Percentiles rank a stretch among this genome's conserved stretches.
These are phyloP conservation scores for Mortierella sp. DNA, from an alignment of 371 early-diverging fungal genomes.

Conservation along the genomic window DNA sequence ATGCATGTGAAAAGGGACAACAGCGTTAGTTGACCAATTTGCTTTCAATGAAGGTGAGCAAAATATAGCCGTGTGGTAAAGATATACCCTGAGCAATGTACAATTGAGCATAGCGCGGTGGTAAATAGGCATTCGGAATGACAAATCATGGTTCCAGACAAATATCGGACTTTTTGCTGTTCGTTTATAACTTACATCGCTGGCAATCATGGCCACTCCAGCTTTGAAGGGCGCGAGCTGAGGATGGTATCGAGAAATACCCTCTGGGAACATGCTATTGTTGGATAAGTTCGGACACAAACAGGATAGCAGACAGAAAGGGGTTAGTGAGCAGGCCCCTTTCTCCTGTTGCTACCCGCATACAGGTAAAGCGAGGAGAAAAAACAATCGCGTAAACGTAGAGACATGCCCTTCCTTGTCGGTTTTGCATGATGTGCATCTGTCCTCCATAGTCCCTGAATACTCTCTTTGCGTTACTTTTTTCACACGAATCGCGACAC, in stretches of 20 bases:
- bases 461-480: not conserved
- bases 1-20: not conserved
- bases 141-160: conserved; percentile 31
- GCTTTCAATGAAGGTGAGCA: not conserved
- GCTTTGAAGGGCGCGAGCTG: conserved; percentile 56
- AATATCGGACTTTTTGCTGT: not conserved
- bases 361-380: not conserved
- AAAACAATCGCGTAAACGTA: not conserved
- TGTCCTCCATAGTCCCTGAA: not conserved
- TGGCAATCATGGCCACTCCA: conserved; percentile 55
- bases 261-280: conserved; percentile 54
- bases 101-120: conserved; percentile 6
- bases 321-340: not conserved
- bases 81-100: conserved; percentile 4
- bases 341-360: not conserved
- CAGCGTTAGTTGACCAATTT: not conserved
- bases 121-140: conserved; percentile 19
- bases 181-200: conserved; percentile 37
- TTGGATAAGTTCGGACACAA: not conserved
- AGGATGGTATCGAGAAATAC: conserved; percentile 53
- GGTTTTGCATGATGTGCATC: not conserved
- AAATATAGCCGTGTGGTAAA: not conserved
- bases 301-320: not conserved
- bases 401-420: not conserved
- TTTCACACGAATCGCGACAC: not conserved